These are phyloP conservation scores for Protea cynaroides DNA, from an alignment of 164 flowering plant genomes.

Conservation along the genomic window DNA sequence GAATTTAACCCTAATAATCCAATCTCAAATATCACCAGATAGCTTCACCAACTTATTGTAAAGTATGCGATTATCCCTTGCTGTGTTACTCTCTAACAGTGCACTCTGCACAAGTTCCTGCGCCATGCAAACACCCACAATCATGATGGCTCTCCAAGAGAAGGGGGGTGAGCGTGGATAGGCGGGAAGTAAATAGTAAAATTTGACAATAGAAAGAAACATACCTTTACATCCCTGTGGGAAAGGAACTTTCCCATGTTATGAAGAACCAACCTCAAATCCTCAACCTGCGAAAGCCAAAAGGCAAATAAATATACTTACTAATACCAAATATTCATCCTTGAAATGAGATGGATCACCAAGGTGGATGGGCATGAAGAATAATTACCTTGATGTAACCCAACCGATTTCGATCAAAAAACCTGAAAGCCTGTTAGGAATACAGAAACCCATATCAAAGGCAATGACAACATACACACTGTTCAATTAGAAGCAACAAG, in stretches of 20 bases:
- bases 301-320: constrained; percentile 4
- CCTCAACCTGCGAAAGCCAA: constrained; percentile 72
- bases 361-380: not conserved
- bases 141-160: not conserved
- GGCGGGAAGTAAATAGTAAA: not conserved
- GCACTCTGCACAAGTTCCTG: constrained; percentile 98
- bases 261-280: constrained; percentile 78
- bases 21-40: constrained; percentile 20
- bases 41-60: constrained; percentile 71
- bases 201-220: not conserved
- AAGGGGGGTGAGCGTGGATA: not conserved
- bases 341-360: not conserved
- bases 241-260: constrained; percentile 75
- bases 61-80: constrained; percentile 79
- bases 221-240: constrained; percentile 91
- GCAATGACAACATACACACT: not conserved
- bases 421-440: constrained; percentile 79
- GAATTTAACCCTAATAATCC: not conserved
- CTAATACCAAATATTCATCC: not conserved
- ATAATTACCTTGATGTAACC: constrained; percentile 74
- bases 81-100: constrained; percentile 80
- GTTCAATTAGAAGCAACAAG: not conserved
- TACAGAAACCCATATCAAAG: not conserved
- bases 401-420: constrained; percentile 78
- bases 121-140: constrained; percentile 2